phyloP scores from a whole-genome alignment of 2,329 filamentous ascomycete genomes.

The Podosphaera fusca region DNA sequence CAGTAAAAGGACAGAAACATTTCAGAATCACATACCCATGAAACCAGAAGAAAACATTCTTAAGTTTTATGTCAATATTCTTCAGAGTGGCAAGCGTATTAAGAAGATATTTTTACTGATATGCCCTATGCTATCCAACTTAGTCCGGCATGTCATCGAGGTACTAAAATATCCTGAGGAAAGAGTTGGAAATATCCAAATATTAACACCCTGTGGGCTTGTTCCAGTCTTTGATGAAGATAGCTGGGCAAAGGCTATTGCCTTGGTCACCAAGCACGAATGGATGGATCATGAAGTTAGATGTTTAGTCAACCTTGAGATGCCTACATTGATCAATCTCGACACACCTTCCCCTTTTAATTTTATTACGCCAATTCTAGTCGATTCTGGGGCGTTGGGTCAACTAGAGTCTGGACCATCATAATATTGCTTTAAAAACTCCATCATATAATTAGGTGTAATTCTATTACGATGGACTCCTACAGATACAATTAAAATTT shows the following conservation, averaged over 20 bases:
- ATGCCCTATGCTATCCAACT: conserved; percentile 10
- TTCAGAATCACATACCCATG: not conserved
- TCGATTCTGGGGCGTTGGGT: not conserved
- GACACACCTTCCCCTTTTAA: not conserved
- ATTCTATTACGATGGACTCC: too few species aligned
- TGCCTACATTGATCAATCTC: not conserved
- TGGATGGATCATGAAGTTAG: conserved; percentile 16
- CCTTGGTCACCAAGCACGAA: conserved; percentile 7
- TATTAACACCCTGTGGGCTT: conserved; percentile 9
- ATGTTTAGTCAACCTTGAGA: conserved; percentile 8
- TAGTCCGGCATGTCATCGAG: conserved; percentile 10
- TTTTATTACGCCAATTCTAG: not conserved
- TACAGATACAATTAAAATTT: too few species aligned
- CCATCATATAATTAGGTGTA: too few species aligned
- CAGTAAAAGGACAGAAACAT: not conserved
- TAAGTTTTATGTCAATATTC: conserved; percentile 11
- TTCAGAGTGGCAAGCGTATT: conserved; percentile 8
- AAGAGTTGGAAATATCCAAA: conserved; percentile 7
- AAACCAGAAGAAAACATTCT: too few species aligned
- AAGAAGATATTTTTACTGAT: conserved; percentile 7
- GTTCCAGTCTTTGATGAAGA: conserved; percentile 9
- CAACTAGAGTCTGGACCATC: not conserved
- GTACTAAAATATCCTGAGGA: conserved; percentile 5
- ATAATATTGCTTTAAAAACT: too few species aligned
- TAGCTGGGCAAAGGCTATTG: conserved; percentile 8